Percentiles rank a stretch among this genome's conserved stretches.
phyloP scores from a whole-genome alignment of 2,329 filamentous ascomycete species.

The Ophidiomyces ophidiicola region DNA sequence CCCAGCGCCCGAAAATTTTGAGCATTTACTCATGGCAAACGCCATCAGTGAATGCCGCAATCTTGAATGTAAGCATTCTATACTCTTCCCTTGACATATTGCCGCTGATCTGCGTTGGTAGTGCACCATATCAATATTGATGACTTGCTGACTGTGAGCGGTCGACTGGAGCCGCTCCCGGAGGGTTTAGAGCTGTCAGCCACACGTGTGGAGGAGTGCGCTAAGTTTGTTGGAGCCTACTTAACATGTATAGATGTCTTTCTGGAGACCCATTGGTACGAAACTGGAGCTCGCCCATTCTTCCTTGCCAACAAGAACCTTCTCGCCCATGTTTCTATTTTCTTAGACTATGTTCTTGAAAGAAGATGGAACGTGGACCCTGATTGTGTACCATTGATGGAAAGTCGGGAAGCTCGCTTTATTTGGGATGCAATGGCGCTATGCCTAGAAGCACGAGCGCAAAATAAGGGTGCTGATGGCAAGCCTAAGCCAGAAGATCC shows the following conservation, averaged over 20 bases:
- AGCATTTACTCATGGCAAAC: conserved; percentile 11
- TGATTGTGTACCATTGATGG: conserved; percentile 28
- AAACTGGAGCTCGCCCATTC: conserved; percentile 40
- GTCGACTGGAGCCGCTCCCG: conserved; percentile 46
- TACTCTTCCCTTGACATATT: neutral
- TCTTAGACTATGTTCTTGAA: conserved; percentile 42
- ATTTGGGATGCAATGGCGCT: conserved; percentile 49
- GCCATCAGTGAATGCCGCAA: conserved; percentile 11
- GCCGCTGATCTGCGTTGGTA: conserved; percentile 20
- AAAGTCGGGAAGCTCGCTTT: conserved; percentile 47
- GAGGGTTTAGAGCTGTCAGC: conserved; percentile 38
- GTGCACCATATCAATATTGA: conserved; percentile 59
- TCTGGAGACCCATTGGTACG: conserved; percentile 77
- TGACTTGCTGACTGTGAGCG: conserved; percentile 56
- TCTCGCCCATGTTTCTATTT: conserved; percentile 54
- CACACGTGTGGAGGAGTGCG: conserved; percentile 51
- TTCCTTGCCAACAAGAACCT: conserved; percentile 46
- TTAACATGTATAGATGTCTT: conserved; percentile 61
- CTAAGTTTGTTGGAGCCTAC: conserved; percentile 63
- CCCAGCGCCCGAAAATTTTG: neutral
- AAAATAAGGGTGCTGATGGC: conserved; percentile 20
- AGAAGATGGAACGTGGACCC: conserved; percentile 27
- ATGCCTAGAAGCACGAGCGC: conserved; percentile 33
- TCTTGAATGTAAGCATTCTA: conserved; percentile 11
- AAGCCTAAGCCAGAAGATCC: conserved; percentile 38